Percentiles rank a stretch among this genome's conserved stretches.
These are phyloP conservation scores for Kodamaea derodonti DNA, from an alignment of 1,139 yeast genomes.

Conservation along the genomic window DNA sequence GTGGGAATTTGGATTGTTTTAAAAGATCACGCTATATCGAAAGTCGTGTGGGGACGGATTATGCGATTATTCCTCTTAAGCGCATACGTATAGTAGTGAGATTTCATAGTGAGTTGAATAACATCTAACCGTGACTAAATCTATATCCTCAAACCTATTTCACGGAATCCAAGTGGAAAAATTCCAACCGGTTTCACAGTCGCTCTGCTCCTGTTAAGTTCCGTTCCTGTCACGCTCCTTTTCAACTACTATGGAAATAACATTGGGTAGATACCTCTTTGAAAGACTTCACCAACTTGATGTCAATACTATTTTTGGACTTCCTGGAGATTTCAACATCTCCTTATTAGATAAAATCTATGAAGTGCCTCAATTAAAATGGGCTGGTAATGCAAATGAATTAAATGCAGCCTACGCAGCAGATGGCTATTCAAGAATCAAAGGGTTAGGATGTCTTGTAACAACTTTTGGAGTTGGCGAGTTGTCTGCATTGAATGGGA, in stretches of 20 bases:
- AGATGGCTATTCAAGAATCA: slow-evolving; percentile 40
- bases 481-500: slow-evolving; percentile 37
- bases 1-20: slow-evolving; percentile 5
- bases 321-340: slow-evolving; percentile 42
- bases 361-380: slow-evolving; percentile 31
- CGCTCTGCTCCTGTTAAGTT: too few species aligned
- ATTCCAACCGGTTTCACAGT: too few species aligned
- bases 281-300: slow-evolving; percentile 41
- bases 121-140: too few species aligned
- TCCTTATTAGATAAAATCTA: slow-evolving; percentile 35
- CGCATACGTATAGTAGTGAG: slow-evolving; percentile 4
- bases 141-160: too few species aligned
- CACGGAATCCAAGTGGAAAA: too few species aligned
- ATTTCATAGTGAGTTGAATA: too few species aligned
- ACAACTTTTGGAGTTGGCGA: slow-evolving; percentile 45
- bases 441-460: slow-evolving; percentile 34
- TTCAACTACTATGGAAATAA: slow-evolving; percentile 15
- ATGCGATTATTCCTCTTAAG: slow-evolving; percentile 2
- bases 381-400: slow-evolving; percentile 45
- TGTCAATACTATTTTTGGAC: slow-evolving; percentile 39
- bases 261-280: slow-evolving; percentile 42
- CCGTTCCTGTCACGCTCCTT: too few species aligned
- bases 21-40: slow-evolving; percentile 8
- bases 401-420: slow-evolving; percentile 44
- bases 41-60: background rate